Conservation (phyloP, 192 early-diverging fungal genomes). For the Chytriomyces confervae region DNA sequence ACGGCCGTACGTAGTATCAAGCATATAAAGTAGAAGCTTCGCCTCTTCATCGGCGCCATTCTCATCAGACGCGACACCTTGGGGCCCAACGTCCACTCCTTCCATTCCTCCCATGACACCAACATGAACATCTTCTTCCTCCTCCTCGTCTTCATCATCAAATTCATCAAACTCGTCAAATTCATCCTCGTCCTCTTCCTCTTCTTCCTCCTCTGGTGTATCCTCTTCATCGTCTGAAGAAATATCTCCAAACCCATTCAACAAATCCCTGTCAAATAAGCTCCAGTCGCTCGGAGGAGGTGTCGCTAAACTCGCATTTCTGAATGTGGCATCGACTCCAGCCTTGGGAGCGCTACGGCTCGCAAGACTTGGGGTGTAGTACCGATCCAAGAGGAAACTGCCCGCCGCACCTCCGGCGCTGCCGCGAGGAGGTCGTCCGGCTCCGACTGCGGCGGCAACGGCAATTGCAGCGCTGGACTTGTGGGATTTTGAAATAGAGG, state of each 20-base stretch:
- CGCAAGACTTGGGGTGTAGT: conserved; percentile 21
- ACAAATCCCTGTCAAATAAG: conserved; percentile 10
- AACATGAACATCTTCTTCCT: neutral
- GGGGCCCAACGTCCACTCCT: neutral
- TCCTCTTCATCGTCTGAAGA: conserved; percentile 3
- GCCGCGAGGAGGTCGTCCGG: neutral
- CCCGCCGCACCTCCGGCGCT: neutral
- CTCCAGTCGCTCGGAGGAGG: conserved; percentile 30
- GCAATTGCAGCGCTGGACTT: conserved; percentile 2
- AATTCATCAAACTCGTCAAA: conserved; percentile 11
- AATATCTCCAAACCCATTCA: neutral
- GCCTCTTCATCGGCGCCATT: neutral
- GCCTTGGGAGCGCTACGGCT: neutral
- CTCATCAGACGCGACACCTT: no score
- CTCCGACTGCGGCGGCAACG: conserved; percentile 8
- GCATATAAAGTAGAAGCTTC: neutral
- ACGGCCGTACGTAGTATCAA: neutral
- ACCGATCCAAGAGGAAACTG: conserved; percentile 14
- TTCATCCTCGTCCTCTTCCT: conserved; percentile 26
- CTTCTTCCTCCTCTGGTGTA: conserved; percentile 2
- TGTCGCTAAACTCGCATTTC: conserved; percentile 14
- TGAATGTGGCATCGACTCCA: neutral
- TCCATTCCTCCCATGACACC: conserved; percentile 2
- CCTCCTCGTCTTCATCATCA: neutral
- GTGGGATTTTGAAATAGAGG: conserved; percentile 5